Evolutionary conservation across 345 rosid species (phyloP), one percentile per base, ranked within the genome.

Genomic region (Limnanthes douglasii): DNA sequence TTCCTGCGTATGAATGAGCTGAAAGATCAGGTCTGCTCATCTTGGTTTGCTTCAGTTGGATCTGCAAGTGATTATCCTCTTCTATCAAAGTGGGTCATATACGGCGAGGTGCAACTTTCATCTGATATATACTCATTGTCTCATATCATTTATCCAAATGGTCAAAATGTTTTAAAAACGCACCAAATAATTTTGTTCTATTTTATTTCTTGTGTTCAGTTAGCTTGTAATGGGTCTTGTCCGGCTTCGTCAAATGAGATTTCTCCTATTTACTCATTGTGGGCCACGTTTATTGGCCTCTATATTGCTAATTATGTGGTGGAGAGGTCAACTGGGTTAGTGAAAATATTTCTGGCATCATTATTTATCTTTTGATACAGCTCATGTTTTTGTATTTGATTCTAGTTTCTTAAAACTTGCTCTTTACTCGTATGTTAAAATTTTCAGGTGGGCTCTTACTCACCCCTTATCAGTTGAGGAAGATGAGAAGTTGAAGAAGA

Each of bases 41-140:
- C 98, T 33, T 90, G 98, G 98, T 90, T 90, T 70, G 95, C 96
- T 54, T 95, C 98, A 5, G 98, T 90, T 57, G 98, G 98, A 38
- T 80, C 94, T 56, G 98, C 96, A 15, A 77, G 86, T 64, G 98
- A 90, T 52, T 90, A 90, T 69, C 98, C 98, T 23, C 79, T 90
- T 42, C 45, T 90, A 41, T 84, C 98, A 21, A 90, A 90, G 58
- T 90, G 98, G 98, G 93, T 90, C 60, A 72, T 90, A 22, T 90
- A 90, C 22, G 98, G 96, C 43, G 94, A 90, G 94, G 98, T 90
- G 64, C 21, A 36, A 20, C 31, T 38, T 43, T 24, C 27, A 18
- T 41, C 39, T 9, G 11, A 22, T 38, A 4, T 23, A 3, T 8
- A 2, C 34, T 34, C 22, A 20, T 39, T 29, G 28, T 26, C 33